A percentile compares a stretch with the other conserved stretches of the same genome.
These are phyloP conservation scores for Rhynchosporium secalis DNA, from an alignment of 2,329 filamentous ascomycete species.

Conservation along the genomic window DNA sequence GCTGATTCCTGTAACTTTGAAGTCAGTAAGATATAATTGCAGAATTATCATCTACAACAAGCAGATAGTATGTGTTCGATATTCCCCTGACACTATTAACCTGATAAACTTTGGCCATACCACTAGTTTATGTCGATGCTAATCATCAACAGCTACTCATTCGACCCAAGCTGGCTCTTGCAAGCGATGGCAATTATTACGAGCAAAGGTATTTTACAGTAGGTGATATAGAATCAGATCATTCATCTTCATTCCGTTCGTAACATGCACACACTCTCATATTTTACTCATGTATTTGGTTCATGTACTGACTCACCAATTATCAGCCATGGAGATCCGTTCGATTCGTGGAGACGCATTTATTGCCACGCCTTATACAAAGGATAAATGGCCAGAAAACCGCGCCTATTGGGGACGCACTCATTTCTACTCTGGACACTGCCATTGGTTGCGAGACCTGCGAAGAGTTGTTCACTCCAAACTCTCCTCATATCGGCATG, in stretches of 20 bases:
- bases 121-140: not conserved
- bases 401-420: constrained; percentile 59
- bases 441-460: constrained; percentile 65
- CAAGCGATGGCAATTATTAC: constrained; percentile 68
- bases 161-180: constrained; percentile 69
- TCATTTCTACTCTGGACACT: constrained; percentile 56
- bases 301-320: no score
- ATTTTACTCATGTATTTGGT: no score
- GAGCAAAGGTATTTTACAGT: constrained; percentile 36
- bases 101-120: not conserved
- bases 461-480: constrained; percentile 65
- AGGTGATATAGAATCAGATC: no score
- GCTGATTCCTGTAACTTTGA: constrained; percentile 3
- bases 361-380: constrained; percentile 59
- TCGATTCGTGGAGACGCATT: constrained; percentile 59
- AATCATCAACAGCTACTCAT: constrained; percentile 44
- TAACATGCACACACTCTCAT: no score
- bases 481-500: constrained; percentile 54
- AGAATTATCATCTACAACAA: constrained; percentile 64
- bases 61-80: constrained; percentile 53
- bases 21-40: constrained; percentile 54
- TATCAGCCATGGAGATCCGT: constrained; percentile 11
- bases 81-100: constrained; percentile 23
- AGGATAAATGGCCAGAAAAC: constrained; percentile 52
- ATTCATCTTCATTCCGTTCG: no score